A percentile compares a stretch with the other conserved stretches of the same genome.
phyloP scores from a whole-genome alignment of 2,329 filamentous ascomycete genomes.

The Neonectria punicea region DNA sequence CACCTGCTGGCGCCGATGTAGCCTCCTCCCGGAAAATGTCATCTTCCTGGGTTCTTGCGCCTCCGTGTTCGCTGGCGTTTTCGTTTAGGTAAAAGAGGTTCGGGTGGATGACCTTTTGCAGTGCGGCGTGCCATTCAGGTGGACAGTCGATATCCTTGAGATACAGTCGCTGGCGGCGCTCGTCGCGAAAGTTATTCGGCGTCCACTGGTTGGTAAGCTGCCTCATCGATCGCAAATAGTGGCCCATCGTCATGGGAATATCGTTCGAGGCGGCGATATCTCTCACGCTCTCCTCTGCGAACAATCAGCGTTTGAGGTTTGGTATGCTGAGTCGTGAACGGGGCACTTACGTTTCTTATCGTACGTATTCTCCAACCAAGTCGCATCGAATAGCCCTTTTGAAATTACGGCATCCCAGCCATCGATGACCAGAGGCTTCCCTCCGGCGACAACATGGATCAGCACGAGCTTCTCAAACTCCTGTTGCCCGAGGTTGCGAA shows the following conservation, averaged over 20 bases:
- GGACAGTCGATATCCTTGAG: constrained; percentile 98
- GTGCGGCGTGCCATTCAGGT: constrained; percentile 81
- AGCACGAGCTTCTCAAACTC: constrained; percentile 88
- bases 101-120: constrained; percentile 81
- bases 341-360: constrained; percentile 76
- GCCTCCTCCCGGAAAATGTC: constrained; percentile 59
- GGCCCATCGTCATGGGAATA: constrained; percentile 85
- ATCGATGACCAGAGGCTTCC: constrained; percentile 90
- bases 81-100: constrained; percentile 93
- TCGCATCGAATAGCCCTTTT: constrained; percentile 78
- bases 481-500: constrained; percentile 79
- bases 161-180: constrained; percentile 86
- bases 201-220: constrained; percentile 86
- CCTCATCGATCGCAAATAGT: constrained; percentile 90
- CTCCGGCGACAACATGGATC: constrained; percentile 84
- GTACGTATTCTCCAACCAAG: constrained; percentile 83
- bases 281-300: constrained; percentile 81
- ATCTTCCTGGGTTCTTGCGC: constrained; percentile 49
- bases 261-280: constrained; percentile 79
- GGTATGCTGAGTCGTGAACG: background rate
- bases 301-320: constrained; percentile 33
- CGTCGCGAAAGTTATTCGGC: constrained; percentile 78
- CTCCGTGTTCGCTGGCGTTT: constrained; percentile 62
- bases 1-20: constrained; percentile 79
- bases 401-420: constrained; percentile 84